Evolutionary conservation across 768 basidiomycete species (phyloP).

Genomic region (Boletales sp.): DNA sequence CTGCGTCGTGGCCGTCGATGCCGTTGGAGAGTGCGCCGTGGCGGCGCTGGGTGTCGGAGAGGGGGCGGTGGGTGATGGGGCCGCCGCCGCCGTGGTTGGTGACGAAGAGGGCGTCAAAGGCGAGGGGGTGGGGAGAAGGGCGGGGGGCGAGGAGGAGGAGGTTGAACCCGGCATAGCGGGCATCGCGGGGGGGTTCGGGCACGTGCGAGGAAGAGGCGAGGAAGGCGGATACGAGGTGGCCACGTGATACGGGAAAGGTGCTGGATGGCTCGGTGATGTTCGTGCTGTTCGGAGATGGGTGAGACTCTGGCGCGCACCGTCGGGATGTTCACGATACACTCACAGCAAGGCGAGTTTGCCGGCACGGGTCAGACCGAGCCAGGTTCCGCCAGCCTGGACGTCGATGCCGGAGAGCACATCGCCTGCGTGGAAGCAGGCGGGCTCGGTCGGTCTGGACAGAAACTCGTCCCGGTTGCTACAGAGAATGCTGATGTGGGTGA

Average conservation of each 20-base stretch:
- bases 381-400: constrained; percentile 70
- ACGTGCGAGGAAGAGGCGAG: constrained; percentile 48
- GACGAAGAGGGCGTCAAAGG: constrained; percentile 53
- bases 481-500: constrained; percentile 48
- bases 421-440: constrained; percentile 60
- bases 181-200: constrained; percentile 42
- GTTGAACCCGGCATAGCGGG: constrained; percentile 77
- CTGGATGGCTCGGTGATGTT: constrained; percentile 74
- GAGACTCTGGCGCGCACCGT: neutral
- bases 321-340: constrained; percentile 24
- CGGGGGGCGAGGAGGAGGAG: constrained; percentile 55
- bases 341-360: constrained; percentile 74
- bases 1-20: constrained; percentile 56
- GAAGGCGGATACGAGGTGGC: constrained; percentile 64
- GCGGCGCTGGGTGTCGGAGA: constrained; percentile 45
- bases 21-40: constrained; percentile 74
- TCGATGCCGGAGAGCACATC: constrained; percentile 74
- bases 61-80: constrained; percentile 47
- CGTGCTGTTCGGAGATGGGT: constrained; percentile 47
- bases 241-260: constrained; percentile 57
- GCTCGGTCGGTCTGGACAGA: constrained; percentile 59
- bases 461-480: constrained; percentile 77
- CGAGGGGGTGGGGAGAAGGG: constrained; percentile 27
- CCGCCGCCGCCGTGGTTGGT: constrained; percentile 76
- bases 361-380: constrained; percentile 67